These are phyloP conservation scores for Pythium apleroticum DNA, from an alignment of 352 stramenopile species.

Conservation along the genomic window DNA sequence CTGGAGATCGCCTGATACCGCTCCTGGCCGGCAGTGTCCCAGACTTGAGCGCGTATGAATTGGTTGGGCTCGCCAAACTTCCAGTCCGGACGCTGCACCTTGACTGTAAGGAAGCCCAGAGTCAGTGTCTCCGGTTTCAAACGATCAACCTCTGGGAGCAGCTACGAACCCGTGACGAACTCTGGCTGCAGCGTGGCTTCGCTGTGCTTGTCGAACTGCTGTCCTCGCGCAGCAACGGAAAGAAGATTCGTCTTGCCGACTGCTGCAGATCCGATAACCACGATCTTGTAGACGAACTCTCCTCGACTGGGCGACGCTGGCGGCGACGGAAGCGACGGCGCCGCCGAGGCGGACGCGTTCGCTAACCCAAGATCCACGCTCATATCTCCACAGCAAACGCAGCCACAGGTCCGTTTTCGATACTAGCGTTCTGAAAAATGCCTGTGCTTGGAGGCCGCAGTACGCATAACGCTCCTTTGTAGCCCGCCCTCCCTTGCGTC, in stretches of 20 bases:
- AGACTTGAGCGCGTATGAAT: slow-evolving; percentile 67
- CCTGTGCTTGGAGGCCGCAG: neutral
- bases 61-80: slow-evolving; percentile 68
- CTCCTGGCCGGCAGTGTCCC: slow-evolving; percentile 72
- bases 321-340: slow-evolving; percentile 27
- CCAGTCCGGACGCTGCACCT: slow-evolving; percentile 66
- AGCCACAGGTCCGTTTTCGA: neutral
- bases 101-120: slow-evolving; percentile 31
- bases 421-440: neutral
- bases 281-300: slow-evolving; percentile 61
- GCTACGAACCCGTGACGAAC: slow-evolving; percentile 50
- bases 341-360: neutral
- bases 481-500: neutral
- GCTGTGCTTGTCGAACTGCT: slow-evolving; percentile 58
- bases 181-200: slow-evolving; percentile 56
- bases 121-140: neutral
- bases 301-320: slow-evolving; percentile 38
- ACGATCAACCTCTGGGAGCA: neutral
- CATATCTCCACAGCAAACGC: neutral
- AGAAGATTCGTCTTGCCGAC: slow-evolving; percentile 73
- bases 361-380: neutral
- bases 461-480: neutral
- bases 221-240: slow-evolving; percentile 47
- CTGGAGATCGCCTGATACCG: slow-evolving; percentile 73
- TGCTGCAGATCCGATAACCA: slow-evolving; percentile 57